phyloP scores from a whole-genome alignment of 2,329 filamentous ascomycete species.

The Aspergillus sp. region DNA sequence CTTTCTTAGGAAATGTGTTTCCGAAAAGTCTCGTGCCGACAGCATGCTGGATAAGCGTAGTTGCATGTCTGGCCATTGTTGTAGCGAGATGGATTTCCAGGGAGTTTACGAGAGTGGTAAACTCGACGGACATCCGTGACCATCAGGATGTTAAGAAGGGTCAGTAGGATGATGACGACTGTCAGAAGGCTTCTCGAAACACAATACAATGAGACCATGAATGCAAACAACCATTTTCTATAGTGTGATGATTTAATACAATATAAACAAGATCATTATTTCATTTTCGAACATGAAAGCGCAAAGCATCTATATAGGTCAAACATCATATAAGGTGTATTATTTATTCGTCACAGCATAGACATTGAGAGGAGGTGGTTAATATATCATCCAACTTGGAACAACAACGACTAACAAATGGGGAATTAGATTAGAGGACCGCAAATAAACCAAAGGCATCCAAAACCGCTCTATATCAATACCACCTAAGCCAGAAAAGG shows the following conservation, averaged over 20 bases:
- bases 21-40: slow-evolving; percentile 76
- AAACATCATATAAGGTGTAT: background rate
- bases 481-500: background rate
- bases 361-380: background rate
- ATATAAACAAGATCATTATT: background rate
- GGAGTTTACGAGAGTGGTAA: slow-evolving; percentile 26
- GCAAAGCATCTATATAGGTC: background rate
- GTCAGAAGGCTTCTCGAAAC: background rate
- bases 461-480: background rate
- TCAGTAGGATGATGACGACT: background rate
- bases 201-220: background rate
- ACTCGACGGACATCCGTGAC: background rate
- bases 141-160: slow-evolving; percentile 21
- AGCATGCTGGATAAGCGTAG: slow-evolving; percentile 63
- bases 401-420: background rate
- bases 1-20: slow-evolving; percentile 75
- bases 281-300: background rate
- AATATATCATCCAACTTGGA: background rate
- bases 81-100: slow-evolving; percentile 33
- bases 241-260: background rate
- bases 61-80: slow-evolving; percentile 57
- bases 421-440: background rate
- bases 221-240: background rate
- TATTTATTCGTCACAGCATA: background rate
- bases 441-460: slow-evolving; percentile 6